Evolutionary conservation across 495 filamentous ascomycete species (phyloP), one percentile per base, ranked within the genome.

Genomic region (Lindgomyces ingoldianus): DNA sequence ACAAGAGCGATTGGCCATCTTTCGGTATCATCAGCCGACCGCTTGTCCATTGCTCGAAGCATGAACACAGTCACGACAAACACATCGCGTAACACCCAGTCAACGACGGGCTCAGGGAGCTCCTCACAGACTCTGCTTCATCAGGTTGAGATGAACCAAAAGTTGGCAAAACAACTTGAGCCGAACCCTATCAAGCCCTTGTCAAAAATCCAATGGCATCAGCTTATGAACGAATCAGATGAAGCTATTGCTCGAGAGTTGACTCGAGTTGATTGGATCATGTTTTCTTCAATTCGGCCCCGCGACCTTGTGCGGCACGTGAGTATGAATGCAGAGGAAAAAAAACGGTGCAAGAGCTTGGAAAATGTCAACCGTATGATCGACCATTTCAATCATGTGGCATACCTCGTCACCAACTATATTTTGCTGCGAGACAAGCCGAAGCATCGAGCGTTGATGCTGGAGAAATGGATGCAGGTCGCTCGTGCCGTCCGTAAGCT

Each of bases 281-380:
- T 96, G 85, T 96, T 96, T 75, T 92, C 88, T 67, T 89, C 91
- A n/a, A 95, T 98, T 72, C 87, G 90, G n/a, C 89, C 93, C 45
- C 89, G 94, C 49, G 95, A 98, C 75, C 82, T 97, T 4, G 89
- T 98, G 50, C 88, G 95, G 1, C 89, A 96, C 74, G 91, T 96
- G 64, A 91, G 86, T 69, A 78, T 96, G 48, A 83, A 87, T 3
- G 75, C 83, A 2, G 84, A 88, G 29, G 79, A 84, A 62, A 90
- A 89, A 75, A 87, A 91, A 58, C 90, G 87, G 69, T 89, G 87
- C 72, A 88, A 86, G 70, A 89, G 86, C 72, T 79, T 97, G 65
- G 83, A 86, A 61, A 89, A 95, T 71, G 91, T 98, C 62, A 93
- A 92, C 68, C 89, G 91, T 39, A 94, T 96, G 90, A 91, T 96